Conservation (phyloP, 1,284 basidiomycete genomes). For the Cutaneotrichosporon arboriforme region DNA sequence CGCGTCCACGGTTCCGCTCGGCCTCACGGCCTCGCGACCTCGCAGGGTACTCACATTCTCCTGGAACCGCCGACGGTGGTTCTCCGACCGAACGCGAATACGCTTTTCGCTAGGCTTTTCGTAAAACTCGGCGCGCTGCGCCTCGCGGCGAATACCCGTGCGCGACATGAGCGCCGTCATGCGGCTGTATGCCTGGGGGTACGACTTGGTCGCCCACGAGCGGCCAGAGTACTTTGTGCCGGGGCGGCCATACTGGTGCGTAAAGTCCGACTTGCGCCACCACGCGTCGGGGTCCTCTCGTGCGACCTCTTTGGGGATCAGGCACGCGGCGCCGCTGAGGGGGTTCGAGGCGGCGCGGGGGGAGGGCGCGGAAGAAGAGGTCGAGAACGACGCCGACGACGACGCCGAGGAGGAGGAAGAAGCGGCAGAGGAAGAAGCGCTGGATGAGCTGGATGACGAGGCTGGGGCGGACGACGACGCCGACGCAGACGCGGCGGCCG, state of each 20-base stretch:
- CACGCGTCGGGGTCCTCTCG: slow-evolving; percentile 17
- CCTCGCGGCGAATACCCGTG: slow-evolving; percentile 17
- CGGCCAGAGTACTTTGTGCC: slow-evolving; percentile 27
- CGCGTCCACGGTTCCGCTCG: no score
- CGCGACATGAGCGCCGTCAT: slow-evolving; percentile 11
- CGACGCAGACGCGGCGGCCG: no score
- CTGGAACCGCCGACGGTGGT: slow-evolving; percentile 41
- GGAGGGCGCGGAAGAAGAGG: neutral
- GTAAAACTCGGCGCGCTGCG: slow-evolving; percentile 26
- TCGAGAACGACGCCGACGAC: neutral
- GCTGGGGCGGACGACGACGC: no score
- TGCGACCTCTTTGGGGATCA: neutral
- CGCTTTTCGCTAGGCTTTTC: slow-evolving; percentile 36
- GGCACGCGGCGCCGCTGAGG: neutral
- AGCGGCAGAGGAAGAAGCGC: neutral
- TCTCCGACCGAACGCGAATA: slow-evolving; percentile 30
- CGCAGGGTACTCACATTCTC: slow-evolving; percentile 33
- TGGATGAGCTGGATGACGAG: no score
- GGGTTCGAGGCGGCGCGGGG: neutral
- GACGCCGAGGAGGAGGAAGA: neutral
- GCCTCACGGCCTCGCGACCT: neutral
- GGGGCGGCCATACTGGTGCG: slow-evolving; percentile 9
- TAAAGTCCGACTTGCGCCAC: slow-evolving; percentile 10
- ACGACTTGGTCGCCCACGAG: slow-evolving; percentile 11
- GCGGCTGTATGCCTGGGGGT: slow-evolving; percentile 12